Conservation (phyloP, 176 grass and related monocot genomes). For the Eragrostis nindensis region DNA sequence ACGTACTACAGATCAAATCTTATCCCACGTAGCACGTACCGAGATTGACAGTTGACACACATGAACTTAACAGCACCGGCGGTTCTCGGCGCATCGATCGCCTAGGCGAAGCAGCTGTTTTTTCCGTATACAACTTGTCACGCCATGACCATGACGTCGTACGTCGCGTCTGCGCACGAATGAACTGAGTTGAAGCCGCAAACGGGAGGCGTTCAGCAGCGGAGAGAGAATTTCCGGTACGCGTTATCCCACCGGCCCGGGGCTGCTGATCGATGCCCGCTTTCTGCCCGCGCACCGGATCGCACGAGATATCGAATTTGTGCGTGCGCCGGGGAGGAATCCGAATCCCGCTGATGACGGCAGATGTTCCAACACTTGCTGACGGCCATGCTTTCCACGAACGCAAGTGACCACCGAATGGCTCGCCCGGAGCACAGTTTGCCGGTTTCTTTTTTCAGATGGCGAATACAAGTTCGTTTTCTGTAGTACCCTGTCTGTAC, state of each 20-base stretch:
- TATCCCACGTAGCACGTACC: background rate
- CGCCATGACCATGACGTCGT: background rate
- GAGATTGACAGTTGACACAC: background rate
- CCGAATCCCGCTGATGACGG: conserved; percentile 24
- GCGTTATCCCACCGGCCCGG: conserved; percentile 8
- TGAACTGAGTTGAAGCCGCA: conserved; percentile 26
- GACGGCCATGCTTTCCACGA: background rate
- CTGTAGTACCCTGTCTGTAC: no score
- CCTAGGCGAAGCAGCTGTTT: no score
- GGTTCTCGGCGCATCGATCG: background rate
- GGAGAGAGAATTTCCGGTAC: background rate
- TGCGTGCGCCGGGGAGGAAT: conserved; percentile 25
- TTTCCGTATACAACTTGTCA: background rate
- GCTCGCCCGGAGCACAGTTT: background rate
- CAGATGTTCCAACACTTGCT: background rate
- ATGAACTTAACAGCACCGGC: background rate
- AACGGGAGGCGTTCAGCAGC: conserved; percentile 43
- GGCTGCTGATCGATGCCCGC: background rate
- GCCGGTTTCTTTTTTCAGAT: background rate
- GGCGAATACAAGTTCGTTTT: background rate
- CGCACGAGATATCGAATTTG: conserved; percentile 36
- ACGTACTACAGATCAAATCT: conserved; percentile 29
- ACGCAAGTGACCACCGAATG: background rate
- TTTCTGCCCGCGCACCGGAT: conserved; percentile 45
- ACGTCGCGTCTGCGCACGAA: background rate